These are phyloP conservation scores for Cryptosporidium parvum DNA, from an alignment of 169 alveolate genomes.

Conservation along the genomic window DNA sequence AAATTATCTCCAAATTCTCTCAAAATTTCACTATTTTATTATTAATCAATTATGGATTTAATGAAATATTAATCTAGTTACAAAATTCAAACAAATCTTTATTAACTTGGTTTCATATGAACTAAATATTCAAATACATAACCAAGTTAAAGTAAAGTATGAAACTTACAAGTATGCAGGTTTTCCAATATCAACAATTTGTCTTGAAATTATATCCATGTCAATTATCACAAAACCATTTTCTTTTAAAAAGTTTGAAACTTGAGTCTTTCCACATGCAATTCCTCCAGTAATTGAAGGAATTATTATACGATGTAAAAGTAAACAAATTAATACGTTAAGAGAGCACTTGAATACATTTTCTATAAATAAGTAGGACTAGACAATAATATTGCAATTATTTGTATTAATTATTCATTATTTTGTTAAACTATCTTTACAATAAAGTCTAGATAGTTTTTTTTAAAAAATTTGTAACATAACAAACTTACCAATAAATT, in stretches of 20 bases:
- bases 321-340: background rate
- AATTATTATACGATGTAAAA: conserved; percentile 27
- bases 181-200: conserved; percentile 77
- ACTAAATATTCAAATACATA: background rate
- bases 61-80: background rate
- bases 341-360: background rate
- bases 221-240: conserved; percentile 78
- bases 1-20: conserved; percentile 82
- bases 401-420: background rate
- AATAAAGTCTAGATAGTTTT: background rate
- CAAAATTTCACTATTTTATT: conserved; percentile 52
- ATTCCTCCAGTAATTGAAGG: conserved; percentile 82
- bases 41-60: background rate
- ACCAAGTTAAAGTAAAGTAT: background rate
- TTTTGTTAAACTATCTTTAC: too few species aligned
- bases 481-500: conserved; percentile 14
- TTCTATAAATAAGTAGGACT: background rate
- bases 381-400: background rate
- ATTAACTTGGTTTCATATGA: background rate
- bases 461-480: background rate
- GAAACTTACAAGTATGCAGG: conserved; percentile 77
- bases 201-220: conserved; percentile 80
- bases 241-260: conserved; percentile 43
- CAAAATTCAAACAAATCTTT: background rate
- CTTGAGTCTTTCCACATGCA: conserved; percentile 81